Percentiles rank a stretch among this genome's conserved stretches.
Conservation (phyloP, 495 filamentous ascomycete species). For the Polyplosphaeria fusca region DNA sequence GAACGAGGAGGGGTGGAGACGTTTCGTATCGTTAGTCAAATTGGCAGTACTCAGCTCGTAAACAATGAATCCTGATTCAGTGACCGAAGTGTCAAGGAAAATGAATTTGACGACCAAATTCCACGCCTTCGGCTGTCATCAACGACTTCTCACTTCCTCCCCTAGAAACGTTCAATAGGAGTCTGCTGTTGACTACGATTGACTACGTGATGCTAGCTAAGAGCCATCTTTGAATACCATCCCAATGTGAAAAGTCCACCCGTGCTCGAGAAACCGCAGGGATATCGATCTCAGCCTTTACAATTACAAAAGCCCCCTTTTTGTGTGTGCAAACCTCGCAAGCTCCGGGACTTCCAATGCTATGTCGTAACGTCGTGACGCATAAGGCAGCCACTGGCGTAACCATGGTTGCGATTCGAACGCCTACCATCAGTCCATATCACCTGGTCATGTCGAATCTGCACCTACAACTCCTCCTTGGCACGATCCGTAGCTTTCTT, state of each 20-base stretch:
- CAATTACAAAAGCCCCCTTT: not conserved
- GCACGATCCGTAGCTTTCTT: slow-evolving; percentile 47
- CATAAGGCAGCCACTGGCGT: not conserved
- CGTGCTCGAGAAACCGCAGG: not conserved
- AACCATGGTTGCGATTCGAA: not conserved
- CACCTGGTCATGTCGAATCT: not conserved
- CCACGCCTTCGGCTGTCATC: too few relatives aligned
- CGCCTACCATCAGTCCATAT: too few relatives aligned
- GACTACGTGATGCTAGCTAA: not conserved
- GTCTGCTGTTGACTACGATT: not conserved
- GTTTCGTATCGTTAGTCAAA: too few relatives aligned
- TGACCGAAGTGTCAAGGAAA: too few relatives aligned
- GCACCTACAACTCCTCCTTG: slow-evolving; percentile 38
- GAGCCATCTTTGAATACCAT: not conserved
- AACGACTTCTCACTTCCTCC: too few relatives aligned
- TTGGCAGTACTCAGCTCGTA: too few relatives aligned
- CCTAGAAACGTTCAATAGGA: not conserved
- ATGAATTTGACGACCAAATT: not conserved
- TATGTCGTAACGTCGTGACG: slow-evolving; percentile 1
- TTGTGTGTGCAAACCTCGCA: not conserved
- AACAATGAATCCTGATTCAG: too few relatives aligned
- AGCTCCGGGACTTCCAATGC: not conserved
- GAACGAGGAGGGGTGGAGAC: too few relatives aligned
- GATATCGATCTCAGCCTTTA: not conserved
- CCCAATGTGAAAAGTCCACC: not conserved